Evolutionary conservation across 306 rosid genomes (phyloP).

Genomic region (Vigna unguiculata): DNA sequence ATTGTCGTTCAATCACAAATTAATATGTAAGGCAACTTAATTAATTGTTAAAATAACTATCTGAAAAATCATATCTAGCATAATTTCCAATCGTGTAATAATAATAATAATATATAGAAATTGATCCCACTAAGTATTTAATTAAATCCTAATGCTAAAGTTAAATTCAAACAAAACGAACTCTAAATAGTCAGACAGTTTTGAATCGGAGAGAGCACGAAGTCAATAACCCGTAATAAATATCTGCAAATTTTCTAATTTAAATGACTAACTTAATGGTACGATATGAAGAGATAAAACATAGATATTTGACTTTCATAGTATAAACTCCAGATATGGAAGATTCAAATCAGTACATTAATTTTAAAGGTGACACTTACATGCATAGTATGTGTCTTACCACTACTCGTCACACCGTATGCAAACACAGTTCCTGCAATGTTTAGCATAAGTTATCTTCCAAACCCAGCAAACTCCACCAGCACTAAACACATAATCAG

Average conservation of each 20-base stretch:
- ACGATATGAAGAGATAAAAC: slow-evolving; percentile 26
- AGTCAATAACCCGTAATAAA: slow-evolving; percentile 9
- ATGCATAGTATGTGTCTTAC: slow-evolving; percentile 99
- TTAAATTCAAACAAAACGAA: slow-evolving; percentile 22
- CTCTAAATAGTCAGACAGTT: not conserved
- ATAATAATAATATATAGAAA: not conserved
- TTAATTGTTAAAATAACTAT: not conserved
- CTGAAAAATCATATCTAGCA: not conserved
- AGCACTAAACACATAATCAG: slow-evolving; percentile 29
- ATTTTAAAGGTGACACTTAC: slow-evolving; percentile 60
- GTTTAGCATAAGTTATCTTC: slow-evolving; percentile 47
- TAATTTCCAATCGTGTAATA: not conserved
- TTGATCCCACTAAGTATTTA: not conserved
- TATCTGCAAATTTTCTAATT: not conserved
- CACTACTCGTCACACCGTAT: slow-evolving; percentile 99
- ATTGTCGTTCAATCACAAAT: not conserved
- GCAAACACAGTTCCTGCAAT: slow-evolving; percentile 99
- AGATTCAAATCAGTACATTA: slow-evolving; percentile 2
- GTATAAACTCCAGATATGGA: slow-evolving; percentile 29
- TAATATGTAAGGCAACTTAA: not conserved
- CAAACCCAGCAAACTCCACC: slow-evolving; percentile 38
- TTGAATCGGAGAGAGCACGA: not conserved
- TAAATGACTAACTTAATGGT: slow-evolving; percentile 28
- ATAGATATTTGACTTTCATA: not conserved
- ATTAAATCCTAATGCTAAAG: slow-evolving; percentile 17